Evolutionary conservation across 2,329 filamentous ascomycete species (phyloP).

Genomic region (Ceratocystis diversiconidia): DNA sequence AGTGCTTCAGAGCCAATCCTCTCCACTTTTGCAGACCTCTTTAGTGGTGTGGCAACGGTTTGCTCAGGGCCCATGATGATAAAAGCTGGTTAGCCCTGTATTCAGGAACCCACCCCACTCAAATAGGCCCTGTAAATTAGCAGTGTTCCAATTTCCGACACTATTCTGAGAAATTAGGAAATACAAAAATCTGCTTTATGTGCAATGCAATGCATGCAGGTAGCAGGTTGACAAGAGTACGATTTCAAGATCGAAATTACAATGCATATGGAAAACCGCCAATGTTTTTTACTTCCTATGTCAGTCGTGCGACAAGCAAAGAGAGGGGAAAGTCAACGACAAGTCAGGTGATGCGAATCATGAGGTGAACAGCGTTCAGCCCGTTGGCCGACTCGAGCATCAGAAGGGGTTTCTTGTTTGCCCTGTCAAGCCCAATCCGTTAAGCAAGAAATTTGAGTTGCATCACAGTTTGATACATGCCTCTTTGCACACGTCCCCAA

Average conservation of each 20-base stretch:
- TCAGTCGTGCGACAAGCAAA: background rate
- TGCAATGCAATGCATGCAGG: background rate
- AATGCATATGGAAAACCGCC: no score
- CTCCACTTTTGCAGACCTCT: background rate
- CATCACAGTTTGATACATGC: no score
- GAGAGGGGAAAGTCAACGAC: background rate
- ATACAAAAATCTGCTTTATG: background rate
- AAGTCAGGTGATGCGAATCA: background rate
- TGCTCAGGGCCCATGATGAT: no score
- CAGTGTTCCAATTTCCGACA: background rate
- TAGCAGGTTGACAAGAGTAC: background rate
- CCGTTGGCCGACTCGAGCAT: background rate
- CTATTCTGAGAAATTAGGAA: background rate
- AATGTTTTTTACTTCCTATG: no score
- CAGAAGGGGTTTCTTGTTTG: background rate
- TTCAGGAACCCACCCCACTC: background rate
- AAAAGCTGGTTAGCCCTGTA: background rate
- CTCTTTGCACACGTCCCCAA: no score
- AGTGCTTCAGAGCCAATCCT: background rate
- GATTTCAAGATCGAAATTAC: no score
- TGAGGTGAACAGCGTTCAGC: background rate
- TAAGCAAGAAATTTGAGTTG: no score
- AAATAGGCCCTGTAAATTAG: background rate
- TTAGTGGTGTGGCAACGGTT: background rate
- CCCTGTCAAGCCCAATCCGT: background rate